A percentile compares a stretch with the other conserved stretches of the same genome.
These are phyloP conservation scores for Bonia amplexicaulis DNA, from an alignment of 176 grass and related monocot genomes.

Conservation along the genomic window DNA sequence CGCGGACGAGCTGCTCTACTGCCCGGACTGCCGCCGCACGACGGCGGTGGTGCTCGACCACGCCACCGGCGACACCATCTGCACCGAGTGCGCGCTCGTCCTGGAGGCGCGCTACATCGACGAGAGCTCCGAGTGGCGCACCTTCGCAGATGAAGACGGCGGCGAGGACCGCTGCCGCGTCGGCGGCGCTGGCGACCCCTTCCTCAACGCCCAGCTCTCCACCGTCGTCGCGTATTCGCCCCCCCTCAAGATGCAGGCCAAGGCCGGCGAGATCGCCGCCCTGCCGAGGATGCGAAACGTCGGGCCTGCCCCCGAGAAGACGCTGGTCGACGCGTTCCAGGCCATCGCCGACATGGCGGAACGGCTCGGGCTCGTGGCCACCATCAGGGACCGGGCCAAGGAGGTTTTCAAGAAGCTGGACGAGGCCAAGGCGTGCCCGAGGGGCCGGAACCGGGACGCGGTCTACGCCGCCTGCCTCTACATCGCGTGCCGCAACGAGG, in stretches of 20 bases:
- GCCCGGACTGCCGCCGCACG: conserved; percentile 40
- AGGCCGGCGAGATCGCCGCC: neutral
- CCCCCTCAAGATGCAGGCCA: neutral
- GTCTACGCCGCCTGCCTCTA: conserved; percentile 53
- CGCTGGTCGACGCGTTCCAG: conserved; percentile 25
- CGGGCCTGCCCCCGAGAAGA: neutral
- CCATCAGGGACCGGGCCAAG: conserved; percentile 40
- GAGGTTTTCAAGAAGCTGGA: conserved; percentile 40
- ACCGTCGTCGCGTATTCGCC: conserved; percentile 27
- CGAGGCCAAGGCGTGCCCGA: conserved; percentile 11
- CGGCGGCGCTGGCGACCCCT: conserved; percentile 39
- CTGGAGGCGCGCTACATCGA: conserved; percentile 55
- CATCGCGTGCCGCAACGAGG: conserved; percentile 52
- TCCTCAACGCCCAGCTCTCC: conserved; percentile 29
- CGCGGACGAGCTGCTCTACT: conserved; percentile 11
- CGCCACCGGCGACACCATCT: conserved; percentile 59
- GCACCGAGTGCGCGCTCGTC: conserved; percentile 63
- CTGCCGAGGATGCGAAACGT: neutral
- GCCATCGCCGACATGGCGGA: conserved; percentile 48
- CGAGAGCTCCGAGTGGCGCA: conserved; percentile 64
- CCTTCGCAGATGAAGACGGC: conserved; percentile 40
- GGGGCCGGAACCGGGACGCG: conserved; percentile 14
- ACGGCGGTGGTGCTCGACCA: conserved; percentile 53
- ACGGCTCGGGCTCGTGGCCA: conserved; percentile 35
- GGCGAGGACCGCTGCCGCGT: conserved; percentile 54